Evolutionary conservation across 31 red algal genomes (phyloP), one percentile per base, ranked within the genome.

Genomic region (Endocladia muricata): DNA sequence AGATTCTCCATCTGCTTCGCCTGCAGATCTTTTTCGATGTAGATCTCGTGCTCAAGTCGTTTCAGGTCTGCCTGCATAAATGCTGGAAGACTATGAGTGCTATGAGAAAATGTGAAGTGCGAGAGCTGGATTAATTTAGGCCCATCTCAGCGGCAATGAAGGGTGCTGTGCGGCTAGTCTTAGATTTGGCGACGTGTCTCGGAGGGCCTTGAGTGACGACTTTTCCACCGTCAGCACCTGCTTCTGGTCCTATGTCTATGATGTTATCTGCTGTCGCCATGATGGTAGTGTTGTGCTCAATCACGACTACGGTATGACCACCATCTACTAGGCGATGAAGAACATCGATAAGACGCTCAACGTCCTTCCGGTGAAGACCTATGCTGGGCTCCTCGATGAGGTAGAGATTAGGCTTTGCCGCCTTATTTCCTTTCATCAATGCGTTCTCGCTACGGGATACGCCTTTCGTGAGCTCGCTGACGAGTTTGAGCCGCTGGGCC

Each of bases 201-300:
- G 67, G 67, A 11, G 67, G 42, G 67, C 67, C 67, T n/a, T 19
- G 13, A 32, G 31, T 13, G 25, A 32, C 31, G 39, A 71, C 51
- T 8, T 42, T 51, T 71, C 67, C 67, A 9, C 67, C 67, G 36
- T 49, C 36, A n/a, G 17, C 31, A 32, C 33, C 67, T 29, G 33
- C 67, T 71, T 48, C 67, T 11, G 67, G 67, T 40, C 67, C 67
- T 13, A 71, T 8, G 30, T 71, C 67, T 11, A 71, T 71, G 36
- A 71, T 40, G 36, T 71, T 23, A 49, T 71, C 67, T 19, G 67
- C 67, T 23, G 8, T 51, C 13, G 11, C 8, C 34, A 71, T 71
- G 33, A 71, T 25, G 25, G 42, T 37, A 9, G 51, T 23, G 36
- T 71, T 42, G 36, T 71, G 67, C 36, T 71, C 67, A 25, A 71